Conservation (phyloP, 805 yeast species). For the Hermanozyma aechmeae region DNA sequence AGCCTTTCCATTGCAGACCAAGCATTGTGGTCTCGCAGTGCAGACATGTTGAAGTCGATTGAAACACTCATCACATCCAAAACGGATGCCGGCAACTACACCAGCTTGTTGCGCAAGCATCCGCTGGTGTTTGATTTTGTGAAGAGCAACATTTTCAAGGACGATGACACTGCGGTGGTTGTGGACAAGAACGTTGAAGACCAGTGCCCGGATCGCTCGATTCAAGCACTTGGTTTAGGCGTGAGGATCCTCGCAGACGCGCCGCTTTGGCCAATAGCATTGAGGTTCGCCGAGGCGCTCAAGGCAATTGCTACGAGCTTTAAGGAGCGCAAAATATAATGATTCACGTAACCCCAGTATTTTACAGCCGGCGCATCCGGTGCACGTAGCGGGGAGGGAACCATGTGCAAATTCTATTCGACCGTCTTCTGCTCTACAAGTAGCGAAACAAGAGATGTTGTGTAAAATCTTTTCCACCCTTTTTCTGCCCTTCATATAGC, state of each 20-base stretch:
- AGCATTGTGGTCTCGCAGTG: conserved; percentile 55
- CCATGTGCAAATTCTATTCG: too few species aligned
- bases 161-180: neutral
- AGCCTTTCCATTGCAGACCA: conserved; percentile 40
- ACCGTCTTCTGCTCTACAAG: too few species aligned
- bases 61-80: conserved; percentile 48
- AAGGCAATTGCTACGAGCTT: conserved; percentile 45
- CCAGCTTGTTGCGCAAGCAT: conserved; percentile 52
- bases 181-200: conserved; percentile 15
- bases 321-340: too few species aligned
- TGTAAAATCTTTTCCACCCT: too few species aligned
- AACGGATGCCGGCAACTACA: conserved; percentile 41
- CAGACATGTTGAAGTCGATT: conserved; percentile 48
- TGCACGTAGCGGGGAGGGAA: too few species aligned
- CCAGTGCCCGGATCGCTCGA: conserved; percentile 40
- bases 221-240: conserved; percentile 56
- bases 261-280: conserved; percentile 78
- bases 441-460: too few species aligned
- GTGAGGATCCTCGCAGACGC: conserved; percentile 75
- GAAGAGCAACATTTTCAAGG: conserved; percentile 5
- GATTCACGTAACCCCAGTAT: too few species aligned
- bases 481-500: too few species aligned
- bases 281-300: conserved; percentile 71
- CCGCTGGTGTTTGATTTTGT: conserved; percentile 44
- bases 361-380: too few species aligned